Base-by-base conservation (phyloP, 2,329 filamentous ascomycete genomes). In the Sporothrix humicola region DNA sequence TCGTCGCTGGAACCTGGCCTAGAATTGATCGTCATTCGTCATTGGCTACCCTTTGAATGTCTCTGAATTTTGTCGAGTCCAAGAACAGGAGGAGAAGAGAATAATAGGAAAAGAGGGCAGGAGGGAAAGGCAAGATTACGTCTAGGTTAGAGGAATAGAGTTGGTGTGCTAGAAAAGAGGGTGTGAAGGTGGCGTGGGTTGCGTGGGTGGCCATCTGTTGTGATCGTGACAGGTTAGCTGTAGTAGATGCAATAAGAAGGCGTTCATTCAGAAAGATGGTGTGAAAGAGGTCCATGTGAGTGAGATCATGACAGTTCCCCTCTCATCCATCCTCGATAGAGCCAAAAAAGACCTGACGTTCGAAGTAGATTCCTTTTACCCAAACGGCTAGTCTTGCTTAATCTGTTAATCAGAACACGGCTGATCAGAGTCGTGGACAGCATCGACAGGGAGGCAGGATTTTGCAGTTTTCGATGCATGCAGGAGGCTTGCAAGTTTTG, bases 391-490 rank as follows among this genome's bases (percentile, higher is more conserved):
- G 31, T 42, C 58, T 42, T 44, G 59, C 52, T 56, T 12, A 56
- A 56, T n/a, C 10, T 56, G 9, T 12, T 5, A n/a, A 13, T 26
- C 4, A 7, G 31, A 37, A 12, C 7, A 37, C 31, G 7, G 31
- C 7, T 37, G 31, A 37, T 37, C 31, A 26, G 10, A 23, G 52
- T 12, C 20, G 23, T 26, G 9, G 9, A 56, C 52, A 56, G 15
- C 23, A 59, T 8, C 56, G 31, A 9, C 56, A n/a, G 61, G n/a
- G 61, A 48, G n/a, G 42, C 42, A 26, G 61, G 61, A 66, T 63
- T 61, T 61, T 56, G 17, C 17, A n/a, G 20, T 61, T 71, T 10
- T 71, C 69, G 54, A 71, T 20, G 69, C 68, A 59, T 59, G 52
- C 69, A 61, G 20, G 37, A 71, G 69, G 69, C 69, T 54, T 61